Base-by-base conservation (phyloP, 495 filamentous ascomycete species). In the Tuber brumale region DNA sequence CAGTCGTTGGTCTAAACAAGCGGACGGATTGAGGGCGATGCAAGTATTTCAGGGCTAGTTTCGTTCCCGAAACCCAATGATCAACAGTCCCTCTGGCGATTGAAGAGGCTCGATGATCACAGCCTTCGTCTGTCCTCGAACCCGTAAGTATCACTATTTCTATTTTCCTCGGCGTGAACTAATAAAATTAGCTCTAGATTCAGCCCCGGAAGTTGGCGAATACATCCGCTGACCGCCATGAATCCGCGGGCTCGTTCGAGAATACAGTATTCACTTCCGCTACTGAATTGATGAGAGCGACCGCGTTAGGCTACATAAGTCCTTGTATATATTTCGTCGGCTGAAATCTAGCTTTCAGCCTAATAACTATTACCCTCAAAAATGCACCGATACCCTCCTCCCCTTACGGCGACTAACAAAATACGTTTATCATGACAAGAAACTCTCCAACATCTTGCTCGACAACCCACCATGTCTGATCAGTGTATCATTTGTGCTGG, bases 401-500 rank as follows among this genome's bases (percentile, higher is more conserved):
- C 48, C 48, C 21, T 23, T 51, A 51, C 23, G 5, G 21, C 48
- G n/a, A n/a, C 6, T n/a, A 51, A 51, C 21, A 51, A 51, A n/a
- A 51, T 51, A 51, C 10, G 48, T 51, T 51, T 51, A 51, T 6
- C 21, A n/a, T 23, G 48, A 51, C 21, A 51, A 51, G 8, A 51
- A n/a, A 70, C 48, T 39, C 10, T 19, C 16, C 41, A 72, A 81
- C 41, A 77, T 43, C 48, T 69, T 79, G 45, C 88, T 76, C 31
- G 88, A 86, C 77, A 89, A 86, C 31, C 93, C 93, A 79, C 90
- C 87, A 82, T 89, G 91, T 69, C 88, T 88, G 77, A 97, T 89
- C 79, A 98, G 86, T 80, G 91, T 90, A 74, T 95, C 90, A 46
- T 93, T 86, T 21, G 92, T 90, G 83, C 88, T 92, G 72, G 91